Percentiles rank a stretch among this genome's conserved stretches.
These are phyloP conservation scores for Rhododendron mucronatum DNA, from an alignment of 148 eudicot species.

Conservation along the genomic window DNA sequence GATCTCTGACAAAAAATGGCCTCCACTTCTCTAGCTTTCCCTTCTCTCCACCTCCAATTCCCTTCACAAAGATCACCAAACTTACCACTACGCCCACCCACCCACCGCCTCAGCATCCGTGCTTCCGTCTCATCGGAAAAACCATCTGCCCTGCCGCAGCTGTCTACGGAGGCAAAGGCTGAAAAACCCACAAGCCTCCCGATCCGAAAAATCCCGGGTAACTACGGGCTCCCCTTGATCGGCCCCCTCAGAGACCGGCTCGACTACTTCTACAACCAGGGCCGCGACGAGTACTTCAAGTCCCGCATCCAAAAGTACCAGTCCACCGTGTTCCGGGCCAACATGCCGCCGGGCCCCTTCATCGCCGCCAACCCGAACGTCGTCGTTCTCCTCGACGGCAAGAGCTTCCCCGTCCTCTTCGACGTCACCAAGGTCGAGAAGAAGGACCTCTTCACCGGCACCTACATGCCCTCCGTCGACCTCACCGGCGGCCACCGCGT, in stretches of 20 bases:
- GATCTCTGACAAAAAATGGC: neutral
- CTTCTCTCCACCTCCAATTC: neutral
- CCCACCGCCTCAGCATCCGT: neutral
- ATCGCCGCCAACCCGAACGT: conserved; percentile 60
- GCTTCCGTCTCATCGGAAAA: neutral
- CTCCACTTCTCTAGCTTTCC: neutral
- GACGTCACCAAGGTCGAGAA: conserved; percentile 75
- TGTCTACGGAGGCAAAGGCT: neutral
- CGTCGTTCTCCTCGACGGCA: conserved; percentile 71
- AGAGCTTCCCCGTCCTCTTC: conserved; percentile 62
- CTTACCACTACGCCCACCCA: neutral
- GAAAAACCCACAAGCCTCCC: conserved; percentile 9
- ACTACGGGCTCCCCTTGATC: conserved; percentile 33
- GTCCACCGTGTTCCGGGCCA: conserved; percentile 74
- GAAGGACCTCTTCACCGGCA: conserved; percentile 73
- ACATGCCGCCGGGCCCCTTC: conserved; percentile 88
- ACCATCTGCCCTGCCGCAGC: neutral
- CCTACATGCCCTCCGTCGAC: conserved; percentile 71
- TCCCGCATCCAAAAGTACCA: conserved; percentile 59
- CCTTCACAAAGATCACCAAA: neutral
- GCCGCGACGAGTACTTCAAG: conserved; percentile 68
- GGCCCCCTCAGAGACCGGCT: conserved; percentile 37
- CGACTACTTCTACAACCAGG: conserved; percentile 52
- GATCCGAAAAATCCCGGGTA: conserved; percentile 38
- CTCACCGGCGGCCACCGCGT: conserved; percentile 85